These are phyloP conservation scores for Fusarium irregulare DNA, from an alignment of 2,329 filamentous ascomycete species.

Conservation along the genomic window DNA sequence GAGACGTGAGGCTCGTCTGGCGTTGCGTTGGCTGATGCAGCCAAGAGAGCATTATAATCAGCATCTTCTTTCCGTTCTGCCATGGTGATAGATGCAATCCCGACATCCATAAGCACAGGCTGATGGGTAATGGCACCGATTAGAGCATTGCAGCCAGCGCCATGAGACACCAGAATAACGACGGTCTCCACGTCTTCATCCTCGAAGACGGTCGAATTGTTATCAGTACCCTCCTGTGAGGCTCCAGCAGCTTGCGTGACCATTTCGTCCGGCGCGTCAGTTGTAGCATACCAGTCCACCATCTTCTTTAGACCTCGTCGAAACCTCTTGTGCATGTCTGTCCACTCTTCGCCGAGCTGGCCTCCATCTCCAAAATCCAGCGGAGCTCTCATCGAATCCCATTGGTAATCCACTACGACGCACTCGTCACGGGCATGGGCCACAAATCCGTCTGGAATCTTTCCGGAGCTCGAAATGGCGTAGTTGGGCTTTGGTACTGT, in stretches of 20 bases:
- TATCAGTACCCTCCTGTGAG: slow-evolving; percentile 47
- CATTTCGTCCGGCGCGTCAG: slow-evolving; percentile 63
- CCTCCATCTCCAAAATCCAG: slow-evolving; percentile 90
- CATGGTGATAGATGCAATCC: slow-evolving; percentile 91
- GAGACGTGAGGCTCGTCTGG: slow-evolving; percentile 52
- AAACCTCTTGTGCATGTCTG: slow-evolving; percentile 92
- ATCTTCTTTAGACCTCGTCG: slow-evolving; percentile 81
- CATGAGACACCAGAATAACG: slow-evolving; percentile 90
- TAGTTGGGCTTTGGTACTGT: slow-evolving; percentile 83
- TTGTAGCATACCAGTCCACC: slow-evolving; percentile 82
- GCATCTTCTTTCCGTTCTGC: slow-evolving; percentile 71
- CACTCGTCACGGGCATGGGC: slow-evolving; percentile 91
- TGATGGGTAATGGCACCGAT: slow-evolving; percentile 93
- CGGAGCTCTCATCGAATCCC: slow-evolving; percentile 88
- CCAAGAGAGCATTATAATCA: slow-evolving; percentile 52
- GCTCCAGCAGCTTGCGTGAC: slow-evolving; percentile 53
- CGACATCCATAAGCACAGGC: slow-evolving; percentile 89
- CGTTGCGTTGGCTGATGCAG: slow-evolving; percentile 43
- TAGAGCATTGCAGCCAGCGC: slow-evolving; percentile 94
- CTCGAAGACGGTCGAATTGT: slow-evolving; percentile 53
- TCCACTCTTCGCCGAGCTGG: slow-evolving; percentile 93
- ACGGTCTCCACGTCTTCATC: slow-evolving; percentile 79
- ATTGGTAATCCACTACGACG: slow-evolving; percentile 88
- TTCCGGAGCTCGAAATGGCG: slow-evolving; percentile 80
- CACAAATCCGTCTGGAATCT: slow-evolving; percentile 89